Evolutionary conservation across 176 grass and related monocot genomes (phyloP), one percentile per base, ranked within the genome.

Genomic region (Zoysia japonica): DNA sequence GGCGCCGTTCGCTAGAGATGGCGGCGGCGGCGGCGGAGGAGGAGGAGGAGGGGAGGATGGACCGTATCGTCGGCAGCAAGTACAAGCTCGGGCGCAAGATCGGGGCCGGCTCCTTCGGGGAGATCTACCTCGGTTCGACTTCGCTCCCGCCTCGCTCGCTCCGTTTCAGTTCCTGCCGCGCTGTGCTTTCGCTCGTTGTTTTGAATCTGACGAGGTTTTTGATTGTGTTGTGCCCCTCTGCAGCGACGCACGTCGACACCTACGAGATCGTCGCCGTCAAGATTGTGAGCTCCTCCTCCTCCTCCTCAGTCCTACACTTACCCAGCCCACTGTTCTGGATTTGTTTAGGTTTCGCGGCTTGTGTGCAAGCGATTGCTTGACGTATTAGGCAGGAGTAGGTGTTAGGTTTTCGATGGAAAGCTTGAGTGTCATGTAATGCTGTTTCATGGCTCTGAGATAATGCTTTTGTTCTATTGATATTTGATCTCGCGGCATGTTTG

Each of bases 261-360:
- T 94, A 89, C 65, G 92, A 94, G 84, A 94, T 94, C 54, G 92
- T 94, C 65, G 92, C 92, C 56, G 86, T 94, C 62, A 94, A 94
- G 75, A 91, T 94, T 53, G 89, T 94, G 84, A 94, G 86, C 84
- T 80, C 63, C 74, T 68, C 49, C 19, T 36, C 53, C 9, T 14
- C 28, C 57, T 50, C 28, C 28, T 28, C 28, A 40, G 13, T 10
- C 41, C n/a, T 52, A 10, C 28, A 28, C 28, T 28, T 28, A 28
- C 28, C 17, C 78, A 65, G 48, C 28, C 28, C 28, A 28, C 28
- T 28, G 28, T 55, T 52, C 82, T 47, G 49, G 74, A 66, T 77
- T 54, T 63, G 44, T 71, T 50, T 81, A 67, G 2, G 13, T 66
- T 68, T 20, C 9, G 28, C 9, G 20, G n/a, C 59, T 60, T 60